Percentiles rank a stretch among this genome's conserved stretches.
Evolutionary conservation across 495 filamentous ascomycete species (phyloP).

Genomic region (Penicillium bialowiezense): DNA sequence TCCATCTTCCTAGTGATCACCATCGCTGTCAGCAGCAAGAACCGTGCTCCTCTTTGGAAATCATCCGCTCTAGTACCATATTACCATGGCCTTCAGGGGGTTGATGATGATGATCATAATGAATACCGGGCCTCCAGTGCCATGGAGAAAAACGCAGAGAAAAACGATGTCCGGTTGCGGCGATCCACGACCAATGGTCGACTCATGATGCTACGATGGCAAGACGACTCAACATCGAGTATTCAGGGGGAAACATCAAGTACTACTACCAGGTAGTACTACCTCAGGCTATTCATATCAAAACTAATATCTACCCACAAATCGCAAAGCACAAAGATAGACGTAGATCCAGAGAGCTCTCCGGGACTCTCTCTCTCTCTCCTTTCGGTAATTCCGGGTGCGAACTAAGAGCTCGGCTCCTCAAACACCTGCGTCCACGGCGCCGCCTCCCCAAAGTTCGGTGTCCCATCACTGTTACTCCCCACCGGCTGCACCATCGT

Average conservation of each 20-base stretch:
- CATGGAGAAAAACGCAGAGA: not conserved
- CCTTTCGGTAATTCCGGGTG: too few species aligned
- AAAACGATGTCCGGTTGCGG: not conserved
- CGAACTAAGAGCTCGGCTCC: not conserved
- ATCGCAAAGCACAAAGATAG: too few species aligned
- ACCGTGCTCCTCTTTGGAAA: not conserved
- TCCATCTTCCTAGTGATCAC: not conserved
- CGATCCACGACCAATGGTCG: not conserved
- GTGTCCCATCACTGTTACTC: constrained; percentile 44
- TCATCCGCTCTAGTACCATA: not conserved
- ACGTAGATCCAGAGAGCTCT: too few species aligned
- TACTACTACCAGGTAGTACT: too few species aligned
- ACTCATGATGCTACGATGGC: not conserved
- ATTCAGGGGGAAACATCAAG: too few species aligned
- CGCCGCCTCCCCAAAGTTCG: constrained; percentile 41
- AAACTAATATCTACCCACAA: too few species aligned
- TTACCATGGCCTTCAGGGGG: not conserved
- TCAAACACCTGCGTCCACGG: constrained; percentile 7
- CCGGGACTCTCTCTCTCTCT: too few species aligned
- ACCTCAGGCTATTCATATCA: too few species aligned
- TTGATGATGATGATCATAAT: not conserved
- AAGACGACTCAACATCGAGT: too few species aligned
- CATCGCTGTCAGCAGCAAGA: not conserved
- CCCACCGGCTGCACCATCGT: constrained; percentile 47
- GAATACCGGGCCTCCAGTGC: not conserved